phyloP scores from a whole-genome alignment of 176 grass and related monocot species.

The Carex myosuroides region DNA sequence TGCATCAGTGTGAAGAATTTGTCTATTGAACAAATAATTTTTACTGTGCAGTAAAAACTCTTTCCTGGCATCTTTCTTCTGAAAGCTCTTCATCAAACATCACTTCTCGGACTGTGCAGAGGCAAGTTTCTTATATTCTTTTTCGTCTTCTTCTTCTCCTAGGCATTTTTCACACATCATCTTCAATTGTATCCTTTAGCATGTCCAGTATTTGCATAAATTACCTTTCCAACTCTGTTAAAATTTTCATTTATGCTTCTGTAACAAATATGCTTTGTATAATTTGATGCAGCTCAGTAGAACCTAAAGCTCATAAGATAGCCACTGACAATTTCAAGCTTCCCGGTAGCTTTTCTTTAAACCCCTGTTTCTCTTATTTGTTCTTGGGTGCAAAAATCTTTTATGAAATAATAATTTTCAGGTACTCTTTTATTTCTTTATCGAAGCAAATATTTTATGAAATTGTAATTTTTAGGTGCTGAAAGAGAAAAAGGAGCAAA shows the following conservation, averaged over 20 bases:
- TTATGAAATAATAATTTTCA: background rate
- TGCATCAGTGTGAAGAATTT: background rate
- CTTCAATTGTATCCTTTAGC: background rate
- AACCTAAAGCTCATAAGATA: conserved; percentile 48
- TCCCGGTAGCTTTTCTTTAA: conserved; percentile 40
- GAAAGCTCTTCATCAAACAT: conserved; percentile 51
- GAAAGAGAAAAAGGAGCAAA: conserved; percentile 10
- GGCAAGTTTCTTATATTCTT: conserved; percentile 29
- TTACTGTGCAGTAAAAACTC: conserved; percentile 61
- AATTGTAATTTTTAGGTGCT: conserved; percentile 11
- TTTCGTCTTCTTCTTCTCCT: background rate
- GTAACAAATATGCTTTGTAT: conserved; percentile 20
- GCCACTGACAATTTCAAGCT: conserved; percentile 48
- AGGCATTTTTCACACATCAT: background rate
- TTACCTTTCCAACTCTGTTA: background rate
- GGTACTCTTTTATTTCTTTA: background rate
- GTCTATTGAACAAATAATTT: conserved; percentile 7
- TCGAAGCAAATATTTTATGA: background rate
- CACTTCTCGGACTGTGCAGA: conserved; percentile 26
- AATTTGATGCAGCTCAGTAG: conserved; percentile 42
- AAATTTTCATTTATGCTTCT: background rate
- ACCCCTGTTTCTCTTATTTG: conserved; percentile 3
- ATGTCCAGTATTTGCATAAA: background rate
- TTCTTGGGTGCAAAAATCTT: background rate
- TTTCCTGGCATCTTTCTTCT: conserved; percentile 90